Conservation (phyloP, 2,329 filamentous ascomycete species). For the Penicillium sp. region DNA sequence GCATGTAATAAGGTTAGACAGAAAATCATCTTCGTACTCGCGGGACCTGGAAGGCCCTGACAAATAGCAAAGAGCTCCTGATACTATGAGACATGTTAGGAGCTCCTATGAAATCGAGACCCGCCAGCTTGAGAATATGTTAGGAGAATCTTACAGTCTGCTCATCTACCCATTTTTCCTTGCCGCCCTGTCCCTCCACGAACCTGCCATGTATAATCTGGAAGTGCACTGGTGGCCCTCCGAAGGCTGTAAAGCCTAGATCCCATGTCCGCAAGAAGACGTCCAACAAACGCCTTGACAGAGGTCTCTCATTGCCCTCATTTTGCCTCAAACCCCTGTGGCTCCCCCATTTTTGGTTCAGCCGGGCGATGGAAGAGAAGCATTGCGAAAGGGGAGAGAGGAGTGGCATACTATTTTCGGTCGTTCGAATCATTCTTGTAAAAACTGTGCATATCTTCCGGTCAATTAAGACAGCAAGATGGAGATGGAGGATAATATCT, state of each 20-base stretch:
- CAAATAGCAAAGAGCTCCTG: constrained; percentile 71
- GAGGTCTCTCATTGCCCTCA: neutral
- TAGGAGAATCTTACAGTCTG: constrained; percentile 55
- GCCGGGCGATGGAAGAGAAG: constrained; percentile 2
- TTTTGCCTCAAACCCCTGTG: too few species aligned
- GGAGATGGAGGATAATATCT: too few species aligned
- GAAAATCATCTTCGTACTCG: constrained; percentile 70
- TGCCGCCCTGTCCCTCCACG: constrained; percentile 49
- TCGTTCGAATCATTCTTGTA: too few species aligned
- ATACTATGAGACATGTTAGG: constrained; percentile 50
- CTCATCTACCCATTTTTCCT: constrained; percentile 67
- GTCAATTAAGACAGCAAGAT: too few species aligned
- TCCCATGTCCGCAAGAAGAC: constrained; percentile 54
- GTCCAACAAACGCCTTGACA: constrained; percentile 32
- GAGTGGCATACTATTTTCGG: constrained; percentile 1
- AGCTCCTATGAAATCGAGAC: neutral
- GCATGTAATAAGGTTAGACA: constrained; percentile 66
- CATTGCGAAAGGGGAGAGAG: constrained; percentile 5
- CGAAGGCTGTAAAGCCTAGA: constrained; percentile 66
- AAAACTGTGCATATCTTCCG: too few species aligned
- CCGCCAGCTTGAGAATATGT: neutral
- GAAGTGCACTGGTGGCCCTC: constrained; percentile 70
- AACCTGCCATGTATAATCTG: constrained; percentile 66
- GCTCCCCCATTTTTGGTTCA: constrained; percentile 4
- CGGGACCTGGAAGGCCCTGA: constrained; percentile 68